These are phyloP conservation scores for Penicillium sp. DNA, from an alignment of 2,329 filamentous ascomycete species.

Conservation along the genomic window DNA sequence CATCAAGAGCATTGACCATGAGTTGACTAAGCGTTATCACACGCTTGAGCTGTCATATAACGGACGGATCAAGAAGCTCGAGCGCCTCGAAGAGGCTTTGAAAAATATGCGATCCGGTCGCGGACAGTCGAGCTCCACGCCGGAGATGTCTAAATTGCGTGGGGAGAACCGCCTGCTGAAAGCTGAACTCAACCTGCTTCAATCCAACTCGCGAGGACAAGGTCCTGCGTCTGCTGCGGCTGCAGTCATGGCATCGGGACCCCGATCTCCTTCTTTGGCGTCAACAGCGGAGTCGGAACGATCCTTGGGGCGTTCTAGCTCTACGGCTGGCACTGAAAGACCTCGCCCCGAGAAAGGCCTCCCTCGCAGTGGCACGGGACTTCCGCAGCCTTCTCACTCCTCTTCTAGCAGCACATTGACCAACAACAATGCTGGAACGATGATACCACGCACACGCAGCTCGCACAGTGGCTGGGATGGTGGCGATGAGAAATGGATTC, in stretches of 20 bases:
- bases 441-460: slow-evolving; percentile 26
- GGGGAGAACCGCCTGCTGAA: slow-evolving; percentile 60
- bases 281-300: slow-evolving; percentile 31
- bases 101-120: slow-evolving; percentile 53
- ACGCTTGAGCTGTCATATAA: slow-evolving; percentile 78
- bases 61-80: slow-evolving; percentile 75
- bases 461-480: slow-evolving; percentile 30
- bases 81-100: slow-evolving; percentile 77
- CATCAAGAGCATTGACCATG: slow-evolving; percentile 81
- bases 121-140: slow-evolving; percentile 35
- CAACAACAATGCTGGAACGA: slow-evolving; percentile 29
- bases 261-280: slow-evolving; percentile 23
- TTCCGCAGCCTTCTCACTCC: slow-evolving; percentile 35
- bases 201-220: slow-evolving; percentile 59
- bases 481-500: slow-evolving; percentile 73
- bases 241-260: slow-evolving; percentile 27
- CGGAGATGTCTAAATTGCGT: slow-evolving; percentile 59
- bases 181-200: slow-evolving; percentile 66
- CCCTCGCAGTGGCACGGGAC: slow-evolving; percentile 31
- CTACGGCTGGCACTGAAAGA: slow-evolving; percentile 45
- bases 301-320: slow-evolving; percentile 56
- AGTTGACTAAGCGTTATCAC: slow-evolving; percentile 89
- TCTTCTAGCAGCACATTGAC: slow-evolving; percentile 33
- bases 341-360: slow-evolving; percentile 29
- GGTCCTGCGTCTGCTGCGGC: slow-evolving; percentile 45